These are phyloP conservation scores for Nannochloropsis gaditana DNA, from an alignment of 108 stramenopile species.

Conservation along the genomic window DNA sequence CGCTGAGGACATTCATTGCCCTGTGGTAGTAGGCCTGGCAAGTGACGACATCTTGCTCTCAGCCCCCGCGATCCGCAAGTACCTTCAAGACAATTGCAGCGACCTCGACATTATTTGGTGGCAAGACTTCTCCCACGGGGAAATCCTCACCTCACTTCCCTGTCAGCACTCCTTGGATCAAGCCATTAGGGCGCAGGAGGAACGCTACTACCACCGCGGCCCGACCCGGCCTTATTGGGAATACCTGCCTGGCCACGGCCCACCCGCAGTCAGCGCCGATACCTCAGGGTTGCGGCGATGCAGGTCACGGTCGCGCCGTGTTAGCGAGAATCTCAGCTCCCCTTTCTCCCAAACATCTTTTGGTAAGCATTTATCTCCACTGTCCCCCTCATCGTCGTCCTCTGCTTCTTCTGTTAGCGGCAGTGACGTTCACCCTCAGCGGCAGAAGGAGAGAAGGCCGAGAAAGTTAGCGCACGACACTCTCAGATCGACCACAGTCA, in stretches of 20 bases:
- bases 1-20: conserved; percentile 13
- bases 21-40: conserved; percentile 15
- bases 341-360: neutral
- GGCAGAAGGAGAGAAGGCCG: neutral
- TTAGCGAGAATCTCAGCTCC: neutral
- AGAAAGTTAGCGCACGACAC: neutral
- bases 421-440: neutral
- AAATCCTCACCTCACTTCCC: conserved; percentile 1
- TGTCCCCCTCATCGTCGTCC: neutral
- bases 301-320: neutral
- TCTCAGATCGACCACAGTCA: too few relatives aligned
- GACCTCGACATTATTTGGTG: conserved; percentile 7
- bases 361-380: neutral
- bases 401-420: neutral
- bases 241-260: neutral
- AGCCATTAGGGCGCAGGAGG: conserved; percentile 11
- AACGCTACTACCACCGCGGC: neutral
- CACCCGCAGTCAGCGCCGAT: neutral
- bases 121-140: conserved; percentile 19
- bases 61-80: conserved; percentile 12
- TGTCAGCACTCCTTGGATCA: conserved; percentile 12
- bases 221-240: neutral
- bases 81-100: neutral
- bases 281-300: neutral
- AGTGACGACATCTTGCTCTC: neutral